These are phyloP conservation scores for Besnoitia besnoiti DNA, from an alignment of 169 alveolate genomes.

Conservation along the genomic window DNA sequence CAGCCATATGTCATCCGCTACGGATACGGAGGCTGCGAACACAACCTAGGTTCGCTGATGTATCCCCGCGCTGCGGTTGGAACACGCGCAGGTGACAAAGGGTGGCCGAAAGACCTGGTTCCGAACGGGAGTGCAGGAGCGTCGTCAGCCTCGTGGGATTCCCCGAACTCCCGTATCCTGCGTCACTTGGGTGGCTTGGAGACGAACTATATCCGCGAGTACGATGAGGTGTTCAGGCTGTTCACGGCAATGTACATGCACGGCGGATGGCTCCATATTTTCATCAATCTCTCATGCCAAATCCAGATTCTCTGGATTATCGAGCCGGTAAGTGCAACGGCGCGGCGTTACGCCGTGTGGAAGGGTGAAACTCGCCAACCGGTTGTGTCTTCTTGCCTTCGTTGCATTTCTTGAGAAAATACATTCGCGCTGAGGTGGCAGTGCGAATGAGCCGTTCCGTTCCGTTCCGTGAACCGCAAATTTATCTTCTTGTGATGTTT, in stretches of 20 bases:
- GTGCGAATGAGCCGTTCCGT: too few species aligned
- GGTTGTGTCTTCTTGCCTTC: background rate
- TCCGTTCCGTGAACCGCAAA: too few species aligned
- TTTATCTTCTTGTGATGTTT: background rate
- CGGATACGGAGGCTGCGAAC: slow-evolving; percentile 87
- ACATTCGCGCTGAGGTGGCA: too few species aligned
- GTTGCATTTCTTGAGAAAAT: too few species aligned
- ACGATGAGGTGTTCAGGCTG: slow-evolving; percentile 82
- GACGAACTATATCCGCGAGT: slow-evolving; percentile 80
- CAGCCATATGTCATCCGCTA: slow-evolving; percentile 76
- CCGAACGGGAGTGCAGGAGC: slow-evolving; percentile 70
- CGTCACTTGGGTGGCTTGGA: slow-evolving; percentile 78
- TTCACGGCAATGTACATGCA: slow-evolving; percentile 89
- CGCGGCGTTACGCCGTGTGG: background rate
- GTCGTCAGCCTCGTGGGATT: slow-evolving; percentile 72
- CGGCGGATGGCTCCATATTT: slow-evolving; percentile 85
- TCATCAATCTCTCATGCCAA: slow-evolving; percentile 87
- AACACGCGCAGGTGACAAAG: slow-evolving; percentile 74
- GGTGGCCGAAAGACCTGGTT: slow-evolving; percentile 80
- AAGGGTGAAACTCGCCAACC: too few species aligned
- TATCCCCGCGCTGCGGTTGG: slow-evolving; percentile 76
- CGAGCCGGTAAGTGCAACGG: slow-evolving; percentile 78
- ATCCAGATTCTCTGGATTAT: slow-evolving; percentile 87
- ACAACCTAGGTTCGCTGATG: slow-evolving; percentile 75
- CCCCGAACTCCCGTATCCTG: slow-evolving; percentile 76